Evolutionary conservation across 208 protist species (phyloP).

Genomic region (Leishmania gerbilli): DNA sequence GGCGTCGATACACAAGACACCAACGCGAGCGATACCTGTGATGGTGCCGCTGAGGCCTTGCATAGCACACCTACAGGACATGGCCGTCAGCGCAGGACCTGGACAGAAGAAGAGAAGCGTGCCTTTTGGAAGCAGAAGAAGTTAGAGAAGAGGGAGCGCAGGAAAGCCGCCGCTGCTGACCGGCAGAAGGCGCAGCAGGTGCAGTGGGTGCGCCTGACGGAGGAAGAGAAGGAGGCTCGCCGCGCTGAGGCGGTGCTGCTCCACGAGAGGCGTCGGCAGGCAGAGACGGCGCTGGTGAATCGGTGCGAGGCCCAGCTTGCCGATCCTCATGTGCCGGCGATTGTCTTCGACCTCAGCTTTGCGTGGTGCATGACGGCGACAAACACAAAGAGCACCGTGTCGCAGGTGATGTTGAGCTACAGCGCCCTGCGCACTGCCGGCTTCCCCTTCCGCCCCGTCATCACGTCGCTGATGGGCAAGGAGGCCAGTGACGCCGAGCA

Average conservation of each 20-base stretch:
- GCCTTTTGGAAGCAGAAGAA: conserved; percentile 71
- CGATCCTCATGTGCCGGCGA: conserved; percentile 42
- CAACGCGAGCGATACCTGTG: background rate
- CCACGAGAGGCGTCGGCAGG: conserved; percentile 55
- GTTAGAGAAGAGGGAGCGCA: conserved; percentile 44
- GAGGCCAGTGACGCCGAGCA: conserved; percentile 33
- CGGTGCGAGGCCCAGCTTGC: conserved; percentile 39
- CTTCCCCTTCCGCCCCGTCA: conserved; percentile 78
- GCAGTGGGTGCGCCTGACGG: conserved; percentile 62
- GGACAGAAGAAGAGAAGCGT: conserved; percentile 54
- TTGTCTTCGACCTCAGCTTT: conserved; percentile 91
- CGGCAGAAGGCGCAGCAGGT: conserved; percentile 36
- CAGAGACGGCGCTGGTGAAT: conserved; percentile 29
- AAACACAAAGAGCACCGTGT: conserved; percentile 80
- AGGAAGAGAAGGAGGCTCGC: conserved; percentile 45
- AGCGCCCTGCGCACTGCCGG: conserved; percentile 61
- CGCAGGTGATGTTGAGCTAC: conserved; percentile 89
- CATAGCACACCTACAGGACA: background rate
- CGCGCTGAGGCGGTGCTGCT: conserved; percentile 38
- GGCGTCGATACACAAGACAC: background rate
- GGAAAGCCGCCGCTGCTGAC: conserved; percentile 27
- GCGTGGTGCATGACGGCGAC: conserved; percentile 80
- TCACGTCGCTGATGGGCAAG: conserved; percentile 63
- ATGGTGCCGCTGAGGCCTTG: background rate
- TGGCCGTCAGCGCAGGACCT: conserved; percentile 51